A percentile compares a stretch with the other conserved stretches of the same genome.
phyloP scores from a whole-genome alignment of 2,329 filamentous ascomycete genomes.

The Aspergillus japonicus region DNA sequence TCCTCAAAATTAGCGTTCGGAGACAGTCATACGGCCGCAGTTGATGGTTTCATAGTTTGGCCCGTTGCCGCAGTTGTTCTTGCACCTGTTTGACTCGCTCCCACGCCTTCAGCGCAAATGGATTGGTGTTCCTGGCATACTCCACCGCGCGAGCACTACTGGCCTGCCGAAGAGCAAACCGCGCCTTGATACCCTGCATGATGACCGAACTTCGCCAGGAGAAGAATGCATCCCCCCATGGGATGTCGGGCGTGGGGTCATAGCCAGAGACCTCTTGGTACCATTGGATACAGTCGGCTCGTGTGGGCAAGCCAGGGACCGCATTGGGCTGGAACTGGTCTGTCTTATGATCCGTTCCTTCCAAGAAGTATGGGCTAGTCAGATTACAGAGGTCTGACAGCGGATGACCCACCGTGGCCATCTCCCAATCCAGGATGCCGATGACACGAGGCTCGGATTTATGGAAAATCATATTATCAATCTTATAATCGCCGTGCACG shows the following conservation, averaged over 20 bases:
- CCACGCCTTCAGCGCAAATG: constrained; percentile 79
- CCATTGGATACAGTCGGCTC: constrained; percentile 62
- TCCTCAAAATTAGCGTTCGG: not conserved
- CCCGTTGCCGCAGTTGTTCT: constrained; percentile 33
- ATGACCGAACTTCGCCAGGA: constrained; percentile 61
- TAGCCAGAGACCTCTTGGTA: constrained; percentile 69
- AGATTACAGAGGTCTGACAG: constrained; percentile 88
- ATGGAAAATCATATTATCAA: constrained; percentile 87
- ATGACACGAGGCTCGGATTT: constrained; percentile 84
- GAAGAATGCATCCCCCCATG: constrained; percentile 65
- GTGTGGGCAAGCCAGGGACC: constrained; percentile 65
- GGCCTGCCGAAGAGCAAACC: constrained; percentile 81
- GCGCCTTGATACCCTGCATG: constrained; percentile 88
- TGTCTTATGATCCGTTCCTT: constrained; percentile 36
- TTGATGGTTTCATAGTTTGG: constrained; percentile 43
- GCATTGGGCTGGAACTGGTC: constrained; percentile 59
- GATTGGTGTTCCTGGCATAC: constrained; percentile 67
- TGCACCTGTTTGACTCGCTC: constrained; percentile 60
- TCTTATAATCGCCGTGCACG: constrained; percentile 96
- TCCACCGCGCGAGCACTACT: constrained; percentile 78
- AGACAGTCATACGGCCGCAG: not conserved
- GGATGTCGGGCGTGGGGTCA: constrained; percentile 59
- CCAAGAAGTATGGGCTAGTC: constrained; percentile 42
- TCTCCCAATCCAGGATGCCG: constrained; percentile 96
- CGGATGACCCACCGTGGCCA: constrained; percentile 96